Conservation (phyloP, 2,329 filamentous ascomycete genomes). For the Phaeosphaeria sp. region DNA sequence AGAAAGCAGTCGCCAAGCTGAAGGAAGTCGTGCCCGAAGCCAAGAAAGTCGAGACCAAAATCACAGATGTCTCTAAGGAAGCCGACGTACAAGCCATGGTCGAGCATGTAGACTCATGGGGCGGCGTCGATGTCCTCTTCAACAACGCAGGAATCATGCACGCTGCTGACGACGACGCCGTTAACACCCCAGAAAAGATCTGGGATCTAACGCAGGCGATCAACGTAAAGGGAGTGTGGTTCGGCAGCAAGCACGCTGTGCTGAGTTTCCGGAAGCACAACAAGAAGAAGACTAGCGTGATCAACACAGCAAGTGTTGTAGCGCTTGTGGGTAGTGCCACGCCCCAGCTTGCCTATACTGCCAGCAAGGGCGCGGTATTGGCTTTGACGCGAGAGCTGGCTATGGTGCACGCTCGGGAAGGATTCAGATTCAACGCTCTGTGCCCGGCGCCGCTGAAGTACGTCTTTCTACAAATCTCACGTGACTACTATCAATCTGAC, state of each 20-base stretch:
- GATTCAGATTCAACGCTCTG: slow-evolving; percentile 87
- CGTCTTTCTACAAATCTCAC: slow-evolving; percentile 17
- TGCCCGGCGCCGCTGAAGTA: slow-evolving; percentile 89
- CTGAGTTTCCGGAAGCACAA: slow-evolving; percentile 78
- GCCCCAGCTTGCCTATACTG: slow-evolving; percentile 90
- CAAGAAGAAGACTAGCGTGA: slow-evolving; percentile 81
- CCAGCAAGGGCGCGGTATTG: slow-evolving; percentile 89
- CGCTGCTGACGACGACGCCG: slow-evolving; percentile 67
- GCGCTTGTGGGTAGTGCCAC: slow-evolving; percentile 86
- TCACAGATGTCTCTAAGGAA: slow-evolving; percentile 87
- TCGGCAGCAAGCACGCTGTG: slow-evolving; percentile 89
- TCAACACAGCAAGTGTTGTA: slow-evolving; percentile 92
- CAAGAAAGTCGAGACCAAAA: slow-evolving; percentile 65
- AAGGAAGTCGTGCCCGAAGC: slow-evolving; percentile 70
- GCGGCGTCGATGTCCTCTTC: slow-evolving; percentile 90
- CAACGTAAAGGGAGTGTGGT: slow-evolving; percentile 99
- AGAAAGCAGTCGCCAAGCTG: slow-evolving; percentile 77
- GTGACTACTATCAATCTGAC: slow-evolving; percentile 14
- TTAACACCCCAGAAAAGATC: slow-evolving; percentile 85
- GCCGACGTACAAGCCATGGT: slow-evolving; percentile 76
- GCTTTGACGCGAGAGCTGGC: slow-evolving; percentile 89
- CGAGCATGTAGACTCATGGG: slow-evolving; percentile 79
- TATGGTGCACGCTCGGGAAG: slow-evolving; percentile 89
- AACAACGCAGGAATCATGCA: slow-evolving; percentile 99
- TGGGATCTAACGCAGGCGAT: slow-evolving; percentile 94